Evolutionary conservation across 2,329 filamentous ascomycete genomes (phyloP), one percentile per base, ranked within the genome.

Genomic region (Fusarium devonianum): DNA sequence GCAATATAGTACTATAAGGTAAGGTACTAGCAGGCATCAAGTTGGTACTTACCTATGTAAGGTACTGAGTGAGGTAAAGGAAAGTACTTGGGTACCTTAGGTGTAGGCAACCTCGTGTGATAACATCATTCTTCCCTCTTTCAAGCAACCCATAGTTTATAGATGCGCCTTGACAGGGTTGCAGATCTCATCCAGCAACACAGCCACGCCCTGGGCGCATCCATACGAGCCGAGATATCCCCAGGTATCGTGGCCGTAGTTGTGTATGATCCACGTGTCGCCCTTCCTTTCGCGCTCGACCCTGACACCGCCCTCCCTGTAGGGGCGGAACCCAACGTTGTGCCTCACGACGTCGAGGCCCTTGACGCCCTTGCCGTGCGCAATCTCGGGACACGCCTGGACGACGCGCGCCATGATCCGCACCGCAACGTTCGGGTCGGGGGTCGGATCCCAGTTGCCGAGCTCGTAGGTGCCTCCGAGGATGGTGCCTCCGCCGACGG

Each of bases 401-500:
- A 89, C 76, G 12, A 79, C 79, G 10, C 91, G 81, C 71, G 86
- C 84, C 89, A 96, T 93, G 68, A 96, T 95, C 6, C 92, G 80
- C 36, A 81, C 73, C 0, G 91, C 90, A 8, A 90, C 77, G 65
- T 88, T 89, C 0, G 86, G 85, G 63, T 96, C 91, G 1, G 87
- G 85, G 60, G 86, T 80, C 22, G 84, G 80, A 58, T 93, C 88
- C 90, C 90, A 96, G 62, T 85, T 88, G 21, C 85, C 80, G 64
- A 86, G 83, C 69, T 92, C 86, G 64, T 94, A 88, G 43, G 86
- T 92, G 3, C 92, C 92, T 12, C 92, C 92, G 4, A 96, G 77
- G 30, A 96, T 79, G 0, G 89, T 94, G 9, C 92, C 92, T 23
- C 92, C 92, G 14, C 82, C 82, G 0, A 78, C 80, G 1, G 91